phyloP scores from a whole-genome alignment of 306 rosid genomes.

The Malus sylvestris region DNA sequence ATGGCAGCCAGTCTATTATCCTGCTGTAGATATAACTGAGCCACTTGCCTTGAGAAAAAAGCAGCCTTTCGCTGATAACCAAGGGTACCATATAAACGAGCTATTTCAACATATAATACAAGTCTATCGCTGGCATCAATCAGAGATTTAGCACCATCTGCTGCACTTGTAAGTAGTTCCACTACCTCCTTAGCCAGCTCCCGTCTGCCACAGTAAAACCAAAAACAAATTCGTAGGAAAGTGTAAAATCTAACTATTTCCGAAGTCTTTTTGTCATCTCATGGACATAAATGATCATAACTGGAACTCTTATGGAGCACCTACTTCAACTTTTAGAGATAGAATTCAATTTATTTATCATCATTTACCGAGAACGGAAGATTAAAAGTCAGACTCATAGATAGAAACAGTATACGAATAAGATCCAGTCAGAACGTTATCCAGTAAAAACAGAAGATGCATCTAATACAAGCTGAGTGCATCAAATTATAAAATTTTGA shows the following conservation, averaged over 20 bases:
- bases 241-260: neutral
- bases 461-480: neutral
- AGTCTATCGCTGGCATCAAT: conserved; percentile 95
- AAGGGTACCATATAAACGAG: conserved; percentile 90
- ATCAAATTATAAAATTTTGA: neutral
- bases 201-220: conserved; percentile 45
- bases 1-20: conserved; percentile 91
- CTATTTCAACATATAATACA: conserved; percentile 76
- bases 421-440: neutral
- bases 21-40: conserved; percentile 90
- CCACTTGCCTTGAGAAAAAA: conserved; percentile 94
- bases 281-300: neutral
- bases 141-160: conserved; percentile 94
- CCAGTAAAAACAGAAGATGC: neutral
- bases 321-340: neutral
- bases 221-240: neutral
- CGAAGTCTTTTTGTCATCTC: neutral
- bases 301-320: neutral
- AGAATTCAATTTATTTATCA: neutral
- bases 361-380: neutral
- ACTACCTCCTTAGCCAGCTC: conserved; percentile 90
- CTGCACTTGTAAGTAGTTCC: conserved; percentile 82
- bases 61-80: conserved; percentile 97
- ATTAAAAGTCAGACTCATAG: neutral
- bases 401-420: neutral